These are phyloP conservation scores for Colletotrichum melonis DNA, from an alignment of 2,329 filamentous ascomycete species.

Conservation along the genomic window DNA sequence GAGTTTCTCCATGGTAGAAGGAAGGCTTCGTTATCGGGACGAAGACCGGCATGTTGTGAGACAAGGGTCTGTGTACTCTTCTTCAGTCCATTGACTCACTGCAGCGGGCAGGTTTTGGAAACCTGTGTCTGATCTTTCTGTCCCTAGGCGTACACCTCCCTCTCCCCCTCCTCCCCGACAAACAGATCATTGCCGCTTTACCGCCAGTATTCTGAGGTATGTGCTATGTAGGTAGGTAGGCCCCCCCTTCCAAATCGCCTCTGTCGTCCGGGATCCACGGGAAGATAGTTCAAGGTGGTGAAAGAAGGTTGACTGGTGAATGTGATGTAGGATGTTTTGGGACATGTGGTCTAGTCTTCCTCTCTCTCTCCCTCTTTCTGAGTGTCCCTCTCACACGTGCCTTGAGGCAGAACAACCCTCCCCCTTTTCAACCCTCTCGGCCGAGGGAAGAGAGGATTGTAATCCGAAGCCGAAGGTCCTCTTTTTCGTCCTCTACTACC, in stretches of 20 bases:
- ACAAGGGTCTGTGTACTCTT: neutral
- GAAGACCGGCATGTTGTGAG: conserved; percentile 7
- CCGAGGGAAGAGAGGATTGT: neutral
- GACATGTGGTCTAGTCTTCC: neutral
- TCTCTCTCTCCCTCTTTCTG: neutral
- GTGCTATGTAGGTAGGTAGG: neutral
- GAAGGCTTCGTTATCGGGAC: conserved; percentile 23
- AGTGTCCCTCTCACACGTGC: neutral
- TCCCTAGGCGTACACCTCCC: neutral
- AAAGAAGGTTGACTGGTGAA: neutral
- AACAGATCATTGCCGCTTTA: neutral
- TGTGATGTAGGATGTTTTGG: neutral
- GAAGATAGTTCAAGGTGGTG: neutral
- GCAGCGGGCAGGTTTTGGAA: neutral
- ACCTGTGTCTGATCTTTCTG: neutral
- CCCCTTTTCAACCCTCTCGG: neutral
- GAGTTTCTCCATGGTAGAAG: neutral
- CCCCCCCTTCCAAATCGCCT: neutral
- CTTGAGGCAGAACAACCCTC: neutral
- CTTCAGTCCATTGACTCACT: neutral
- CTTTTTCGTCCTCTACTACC: neutral
- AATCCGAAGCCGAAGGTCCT: neutral
- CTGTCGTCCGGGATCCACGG: neutral
- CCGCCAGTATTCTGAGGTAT: neutral
- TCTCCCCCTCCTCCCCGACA: neutral